Conservation (phyloP, 2,329 filamentous ascomycete species). For the Dothideomycetes sp. region DNA sequence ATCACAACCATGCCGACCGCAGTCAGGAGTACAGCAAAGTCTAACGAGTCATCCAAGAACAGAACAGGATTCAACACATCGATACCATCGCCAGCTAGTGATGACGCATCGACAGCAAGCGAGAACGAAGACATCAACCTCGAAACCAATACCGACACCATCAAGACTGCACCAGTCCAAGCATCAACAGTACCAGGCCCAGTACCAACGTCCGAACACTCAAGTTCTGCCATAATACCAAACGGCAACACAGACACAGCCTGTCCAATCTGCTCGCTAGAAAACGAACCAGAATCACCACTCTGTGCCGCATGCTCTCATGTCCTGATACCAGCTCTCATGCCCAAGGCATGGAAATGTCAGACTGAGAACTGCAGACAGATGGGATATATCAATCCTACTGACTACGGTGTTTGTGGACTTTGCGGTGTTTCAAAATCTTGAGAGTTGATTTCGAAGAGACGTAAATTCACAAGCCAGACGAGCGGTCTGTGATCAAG, state of each 20-base stretch:
- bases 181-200: neutral
- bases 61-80: neutral
- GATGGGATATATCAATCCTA: constrained; percentile 56
- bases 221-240: too few species aligned
- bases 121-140: neutral
- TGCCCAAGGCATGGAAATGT: constrained; percentile 57
- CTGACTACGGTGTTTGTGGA: constrained; percentile 61
- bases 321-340: constrained; percentile 49
- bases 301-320: constrained; percentile 64
- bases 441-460: too few species aligned
- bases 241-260: constrained; percentile 9
- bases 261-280: constrained; percentile 61
- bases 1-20: neutral
- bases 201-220: too few species aligned
- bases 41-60: neutral
- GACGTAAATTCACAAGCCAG: too few species aligned
- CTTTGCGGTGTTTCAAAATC: too few species aligned
- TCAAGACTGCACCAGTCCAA: neutral
- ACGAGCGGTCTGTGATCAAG: too few species aligned
- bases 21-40: neutral
- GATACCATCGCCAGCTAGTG: neutral
- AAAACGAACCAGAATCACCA: constrained; percentile 45
- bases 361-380: constrained; percentile 45
- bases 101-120: constrained; percentile 17
- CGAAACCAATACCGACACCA: neutral